Base-by-base conservation (phyloP, 805 yeast genomes). In the Candida ulmi region DNA sequence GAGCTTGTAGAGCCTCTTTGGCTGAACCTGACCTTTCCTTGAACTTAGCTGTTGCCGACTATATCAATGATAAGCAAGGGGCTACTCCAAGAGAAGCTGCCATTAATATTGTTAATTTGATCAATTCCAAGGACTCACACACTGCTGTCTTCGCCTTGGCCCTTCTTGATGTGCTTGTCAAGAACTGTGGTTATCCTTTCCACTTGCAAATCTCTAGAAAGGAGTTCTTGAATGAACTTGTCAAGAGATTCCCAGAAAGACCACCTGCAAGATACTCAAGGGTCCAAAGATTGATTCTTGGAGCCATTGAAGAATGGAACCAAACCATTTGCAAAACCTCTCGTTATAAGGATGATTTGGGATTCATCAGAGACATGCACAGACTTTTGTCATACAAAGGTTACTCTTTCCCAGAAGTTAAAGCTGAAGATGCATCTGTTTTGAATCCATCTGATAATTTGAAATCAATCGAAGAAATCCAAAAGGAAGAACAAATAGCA, bases 131-230 rank as follows among this genome's bases (percentile, higher is more conserved):
- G 54, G 93, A 85, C 50, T 79, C 95, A 1, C 95, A 86, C 54
- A 83, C 88, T 26, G 78, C 90, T 5, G 78, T 83, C 40, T 80
- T 90, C 55, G 96, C 97, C 9, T 63, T 93, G 47, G 76, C 88
- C 2, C 65, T 87, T 29, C 57, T 93, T 45, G 99, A 93, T 58
- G 87, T 87, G 39, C 68, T 93, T 51, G 99, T 93, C 38, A 93
- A 93, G 65, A 93, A 93, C 67, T 93, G 99, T 66, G 99, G 98
- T 5, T 93, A 91, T 61, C 97, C 99, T 8, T 78, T 93, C 65
- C 99, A 93, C 50, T 70, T 93, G 35, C 99, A 93, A 64, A 87
- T 93, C 38, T 85, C 96, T 4, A 76, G 98, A 44, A 90, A 93
- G 62, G 98, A 91, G 60, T 93, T 93, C 52, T 71, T 93, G 54